Evolutionary conservation across 495 filamentous ascomycete species (phyloP), one percentile per base, ranked within the genome.

Genomic region (Letharia lupina): DNA sequence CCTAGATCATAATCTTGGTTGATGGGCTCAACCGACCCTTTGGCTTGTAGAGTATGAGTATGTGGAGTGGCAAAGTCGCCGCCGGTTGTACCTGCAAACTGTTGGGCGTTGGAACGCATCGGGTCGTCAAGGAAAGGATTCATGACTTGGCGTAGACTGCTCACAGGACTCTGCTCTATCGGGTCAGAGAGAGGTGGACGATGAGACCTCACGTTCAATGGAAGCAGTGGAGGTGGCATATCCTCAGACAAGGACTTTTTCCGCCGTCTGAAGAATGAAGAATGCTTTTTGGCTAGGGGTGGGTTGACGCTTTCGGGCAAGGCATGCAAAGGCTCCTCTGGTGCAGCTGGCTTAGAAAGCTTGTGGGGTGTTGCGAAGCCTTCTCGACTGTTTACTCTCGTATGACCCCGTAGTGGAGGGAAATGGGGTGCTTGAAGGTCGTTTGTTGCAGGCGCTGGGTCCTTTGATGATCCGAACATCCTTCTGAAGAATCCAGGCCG

Each of bases 401-500:
- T 48, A 28, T 65, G 47, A 33, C 15, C 59, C 39, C 45, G 50
- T 40, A 47, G 15, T 41, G 54, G 44, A 40, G 62, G 59, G n/a
- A 60, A 45, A 23, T 67, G 65, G 9, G 57, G 54, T 62, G 45
- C 33, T 16, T 61, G 63, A n/a, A 48, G 50, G 42, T 69, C 67
- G 12, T 60, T 50, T 12, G 62, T 66, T 35, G 37, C 65, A 20
- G 73, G 62, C 28, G 74, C 65, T 10, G 74, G 59, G 23, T 66
- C 78, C 71, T 80, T 88, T 40, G 82, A 81, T 7, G 81, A 84
- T 58, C 87, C 89, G 75, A 98, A 96, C 16, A 98, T 89, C 67
- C 93, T 86, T 65, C 90, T 85, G 79, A 97, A 97, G 77, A 98
- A 98, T 35, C 94, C 91, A 18, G 83, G 90, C 35, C 87, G 85